Conservation (phyloP, 495 filamentous ascomycete genomes). For the Xylaria scruposa region DNA sequence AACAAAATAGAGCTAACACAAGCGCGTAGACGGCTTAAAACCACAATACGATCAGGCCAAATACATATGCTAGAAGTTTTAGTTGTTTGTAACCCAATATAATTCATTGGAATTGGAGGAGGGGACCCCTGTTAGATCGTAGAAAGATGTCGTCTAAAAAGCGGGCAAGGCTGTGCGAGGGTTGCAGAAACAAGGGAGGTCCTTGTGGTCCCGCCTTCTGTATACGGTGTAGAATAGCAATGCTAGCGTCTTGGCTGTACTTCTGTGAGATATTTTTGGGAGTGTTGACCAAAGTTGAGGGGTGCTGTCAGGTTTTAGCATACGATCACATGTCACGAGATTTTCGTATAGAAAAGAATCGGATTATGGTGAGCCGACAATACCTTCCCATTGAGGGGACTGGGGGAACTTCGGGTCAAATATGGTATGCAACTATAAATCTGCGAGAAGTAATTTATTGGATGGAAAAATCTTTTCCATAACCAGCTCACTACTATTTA, state of each 20-base stretch:
- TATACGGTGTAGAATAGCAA: neutral
- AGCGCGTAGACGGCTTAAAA: too few relatives aligned
- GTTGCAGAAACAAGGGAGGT: neutral
- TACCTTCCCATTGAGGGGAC: neutral
- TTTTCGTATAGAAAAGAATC: neutral
- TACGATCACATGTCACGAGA: neutral
- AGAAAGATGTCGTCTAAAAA: conserved; percentile 2
- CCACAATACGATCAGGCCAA: neutral
- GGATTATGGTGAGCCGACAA: neutral
- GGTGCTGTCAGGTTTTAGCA: neutral
- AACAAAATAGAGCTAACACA: neutral
- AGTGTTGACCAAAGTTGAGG: neutral
- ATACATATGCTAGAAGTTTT: neutral
- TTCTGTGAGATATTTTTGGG: neutral
- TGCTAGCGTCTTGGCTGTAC: neutral
- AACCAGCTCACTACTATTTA: too few relatives aligned
- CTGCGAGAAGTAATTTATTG: too few relatives aligned
- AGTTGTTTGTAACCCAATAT: neutral
- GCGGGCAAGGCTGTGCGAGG: neutral
- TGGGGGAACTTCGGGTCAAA: neutral
- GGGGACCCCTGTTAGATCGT: neutral
- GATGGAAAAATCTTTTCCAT: too few relatives aligned
- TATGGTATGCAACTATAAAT: too few relatives aligned
- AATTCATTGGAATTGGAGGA: neutral
- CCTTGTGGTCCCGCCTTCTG: neutral